These are phyloP conservation scores for Thelonectria discophora DNA, from an alignment of 2,329 filamentous ascomycete species.

Conservation along the genomic window DNA sequence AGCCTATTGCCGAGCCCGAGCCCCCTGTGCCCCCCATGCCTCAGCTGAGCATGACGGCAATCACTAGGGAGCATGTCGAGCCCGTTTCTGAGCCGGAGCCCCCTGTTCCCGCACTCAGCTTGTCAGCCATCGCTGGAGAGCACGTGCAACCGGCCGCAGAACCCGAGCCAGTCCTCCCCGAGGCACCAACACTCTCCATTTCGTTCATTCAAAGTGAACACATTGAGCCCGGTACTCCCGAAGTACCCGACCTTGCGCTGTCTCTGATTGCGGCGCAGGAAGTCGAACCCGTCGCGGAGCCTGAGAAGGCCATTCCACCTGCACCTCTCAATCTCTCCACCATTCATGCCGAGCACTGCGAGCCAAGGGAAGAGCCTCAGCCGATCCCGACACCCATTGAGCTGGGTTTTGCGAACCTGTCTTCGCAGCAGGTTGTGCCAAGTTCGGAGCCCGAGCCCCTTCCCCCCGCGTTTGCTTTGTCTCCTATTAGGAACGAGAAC, in stretches of 20 bases:
- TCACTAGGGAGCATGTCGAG: slow-evolving; percentile 47
- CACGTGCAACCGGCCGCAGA: slow-evolving; percentile 31
- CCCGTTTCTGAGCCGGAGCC: slow-evolving; percentile 29
- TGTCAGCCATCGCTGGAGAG: slow-evolving; percentile 35
- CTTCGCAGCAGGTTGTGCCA: slow-evolving; percentile 50
- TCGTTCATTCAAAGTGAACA: slow-evolving; percentile 38
- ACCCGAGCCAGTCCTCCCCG: slow-evolving; percentile 19
- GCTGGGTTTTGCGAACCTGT: slow-evolving; percentile 48
- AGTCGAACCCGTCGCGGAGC: slow-evolving; percentile 46
- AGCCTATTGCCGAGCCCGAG: slow-evolving; percentile 23
- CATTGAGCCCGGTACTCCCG: slow-evolving; percentile 37
- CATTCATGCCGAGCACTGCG: slow-evolving; percentile 45
- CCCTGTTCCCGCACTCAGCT: slow-evolving; percentile 25
- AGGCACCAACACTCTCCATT: slow-evolving; percentile 26
- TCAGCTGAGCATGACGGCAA: slow-evolving; percentile 29
- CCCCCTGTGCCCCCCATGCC: slow-evolving; percentile 29
- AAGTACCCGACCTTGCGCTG: slow-evolving; percentile 39
- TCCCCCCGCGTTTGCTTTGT: slow-evolving; percentile 42
- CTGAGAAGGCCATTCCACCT: slow-evolving; percentile 44
- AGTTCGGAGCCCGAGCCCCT: slow-evolving; percentile 40
- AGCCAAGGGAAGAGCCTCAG: slow-evolving; percentile 47
- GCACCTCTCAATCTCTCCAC: slow-evolving; percentile 44
- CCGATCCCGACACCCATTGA: slow-evolving; percentile 26
- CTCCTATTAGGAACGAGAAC: slow-evolving; percentile 48
- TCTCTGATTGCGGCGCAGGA: slow-evolving; percentile 43